Percentiles rank a stretch among this genome's conserved stretches.
phyloP scores from a whole-genome alignment of 1,139 yeast species.

The Suhomyces atakaporum region DNA sequence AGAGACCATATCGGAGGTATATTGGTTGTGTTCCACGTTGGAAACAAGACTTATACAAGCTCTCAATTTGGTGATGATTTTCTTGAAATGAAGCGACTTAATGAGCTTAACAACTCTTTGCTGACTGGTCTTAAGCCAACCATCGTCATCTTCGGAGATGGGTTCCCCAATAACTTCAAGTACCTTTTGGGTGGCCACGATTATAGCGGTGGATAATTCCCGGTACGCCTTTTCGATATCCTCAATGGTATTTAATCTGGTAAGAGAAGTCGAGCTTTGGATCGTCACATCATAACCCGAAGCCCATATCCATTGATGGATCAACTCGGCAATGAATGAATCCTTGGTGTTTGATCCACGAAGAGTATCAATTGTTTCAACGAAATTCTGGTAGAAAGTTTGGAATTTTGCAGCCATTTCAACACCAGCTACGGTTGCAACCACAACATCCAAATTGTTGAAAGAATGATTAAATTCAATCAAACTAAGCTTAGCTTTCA shows the following conservation, averaged over 20 bases:
- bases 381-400: slow-evolving; percentile 21
- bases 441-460: slow-evolving; percentile 12
- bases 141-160: slow-evolving; percentile 54
- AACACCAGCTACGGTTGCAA: slow-evolving; percentile 19
- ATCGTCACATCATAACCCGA: slow-evolving; percentile 2
- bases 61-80: slow-evolving; percentile 28
- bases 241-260: slow-evolving; percentile 26
- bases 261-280: slow-evolving; percentile 27
- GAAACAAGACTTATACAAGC: slow-evolving; percentile 21
- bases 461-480: slow-evolving; percentile 16
- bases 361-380: slow-evolving; percentile 29
- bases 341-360: slow-evolving; percentile 25
- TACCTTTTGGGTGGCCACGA: slow-evolving; percentile 66
- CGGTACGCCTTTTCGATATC: slow-evolving; percentile 51
- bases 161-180: slow-evolving; percentile 35
- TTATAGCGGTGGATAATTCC: slow-evolving; percentile 57
- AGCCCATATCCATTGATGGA: slow-evolving; percentile 37
- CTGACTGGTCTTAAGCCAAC: slow-evolving; percentile 63
- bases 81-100: slow-evolving; percentile 37
- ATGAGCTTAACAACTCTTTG: slow-evolving; percentile 40
- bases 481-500: slow-evolving; percentile 23
- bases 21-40: slow-evolving; percentile 35
- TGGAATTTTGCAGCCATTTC: slow-evolving; percentile 25
- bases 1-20: slow-evolving; percentile 38
- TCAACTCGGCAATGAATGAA: slow-evolving; percentile 49